A percentile compares a stretch with the other conserved stretches of the same genome.
Conservation (phyloP, 2,329 filamentous ascomycete genomes). For the Cryphonectria carpinicola region DNA sequence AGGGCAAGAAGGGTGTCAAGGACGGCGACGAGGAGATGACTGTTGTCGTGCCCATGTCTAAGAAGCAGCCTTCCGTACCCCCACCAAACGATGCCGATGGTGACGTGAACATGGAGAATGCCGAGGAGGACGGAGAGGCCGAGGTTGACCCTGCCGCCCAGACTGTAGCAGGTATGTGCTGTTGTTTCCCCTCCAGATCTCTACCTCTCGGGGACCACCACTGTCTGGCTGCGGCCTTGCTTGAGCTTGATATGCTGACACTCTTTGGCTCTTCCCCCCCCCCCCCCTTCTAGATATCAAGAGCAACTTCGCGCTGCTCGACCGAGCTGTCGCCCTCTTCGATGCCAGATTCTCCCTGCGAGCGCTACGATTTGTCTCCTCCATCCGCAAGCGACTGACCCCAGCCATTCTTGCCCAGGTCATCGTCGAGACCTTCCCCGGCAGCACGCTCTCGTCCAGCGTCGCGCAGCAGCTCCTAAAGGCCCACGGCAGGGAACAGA, state of each 20-base stretch:
- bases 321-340: conserved; percentile 89
- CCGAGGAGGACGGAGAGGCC: conserved; percentile 55
- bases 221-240: neutral
- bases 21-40: conserved; percentile 81
- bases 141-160: conserved; percentile 65
- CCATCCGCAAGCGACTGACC: conserved; percentile 87
- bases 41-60: conserved; percentile 76
- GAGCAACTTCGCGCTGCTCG: conserved; percentile 87
- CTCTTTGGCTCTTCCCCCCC: neutral
- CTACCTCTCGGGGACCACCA: neutral
- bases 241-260: conserved; percentile 17
- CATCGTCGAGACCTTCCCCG: conserved; percentile 78
- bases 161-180: conserved; percentile 60
- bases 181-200: conserved; percentile 12
- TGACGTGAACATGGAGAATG: conserved; percentile 72
- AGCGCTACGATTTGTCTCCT: conserved; percentile 92
- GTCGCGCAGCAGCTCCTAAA: conserved; percentile 72
- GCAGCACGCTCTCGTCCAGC: conserved; percentile 58
- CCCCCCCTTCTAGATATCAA: conserved; percentile 74
- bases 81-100: conserved; percentile 65
- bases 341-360: conserved; percentile 94
- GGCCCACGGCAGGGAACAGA: conserved; percentile 69
- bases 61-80: conserved; percentile 63
- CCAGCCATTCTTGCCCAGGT: conserved; percentile 80
- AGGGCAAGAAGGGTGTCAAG: conserved; percentile 65